These are phyloP conservation scores for Penicillium bialowiezense DNA, from an alignment of 495 filamentous ascomycete genomes.

Conservation along the genomic window DNA sequence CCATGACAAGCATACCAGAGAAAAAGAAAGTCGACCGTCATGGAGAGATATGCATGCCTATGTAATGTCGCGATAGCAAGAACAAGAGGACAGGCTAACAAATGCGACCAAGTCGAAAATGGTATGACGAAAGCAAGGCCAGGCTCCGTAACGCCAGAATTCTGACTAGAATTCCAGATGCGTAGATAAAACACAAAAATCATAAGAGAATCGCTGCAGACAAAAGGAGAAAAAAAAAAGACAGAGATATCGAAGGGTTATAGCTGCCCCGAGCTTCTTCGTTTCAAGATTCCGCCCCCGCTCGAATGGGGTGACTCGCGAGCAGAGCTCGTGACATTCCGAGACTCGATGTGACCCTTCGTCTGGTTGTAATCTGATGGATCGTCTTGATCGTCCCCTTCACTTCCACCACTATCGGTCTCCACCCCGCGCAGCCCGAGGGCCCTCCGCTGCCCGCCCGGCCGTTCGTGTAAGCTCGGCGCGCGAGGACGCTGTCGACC, in stretches of 20 bases:
- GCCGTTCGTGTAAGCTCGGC: constrained; percentile 60
- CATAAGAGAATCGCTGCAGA: constrained; percentile 1
- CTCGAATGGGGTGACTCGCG: constrained; percentile 3
- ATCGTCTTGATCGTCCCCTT: background rate
- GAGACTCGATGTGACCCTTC: background rate
- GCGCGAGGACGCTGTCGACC: constrained; percentile 60
- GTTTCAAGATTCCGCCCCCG: constrained; percentile 13
- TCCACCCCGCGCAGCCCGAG: constrained; percentile 43
- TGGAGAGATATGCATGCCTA: background rate
- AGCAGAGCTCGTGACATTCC: constrained; percentile 12
- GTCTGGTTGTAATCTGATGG: background rate
- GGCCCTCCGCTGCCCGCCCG: constrained; percentile 49
- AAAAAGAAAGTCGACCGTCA: too few species aligned
- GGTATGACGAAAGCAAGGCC: background rate
- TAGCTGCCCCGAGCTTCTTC: constrained; percentile 6
- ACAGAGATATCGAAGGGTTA: constrained; percentile 1
- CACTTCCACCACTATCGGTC: constrained; percentile 7
- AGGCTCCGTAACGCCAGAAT: background rate
- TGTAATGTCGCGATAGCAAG: background rate
- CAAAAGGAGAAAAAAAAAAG: background rate
- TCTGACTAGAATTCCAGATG: background rate
- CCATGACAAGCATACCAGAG: too few species aligned
- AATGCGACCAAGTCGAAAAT: background rate
- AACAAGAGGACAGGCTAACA: background rate
- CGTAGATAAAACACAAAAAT: constrained; percentile 2